phyloP scores from a whole-genome alignment of 805 yeast genomes.

The Lipomyces spencermartinsiae region DNA sequence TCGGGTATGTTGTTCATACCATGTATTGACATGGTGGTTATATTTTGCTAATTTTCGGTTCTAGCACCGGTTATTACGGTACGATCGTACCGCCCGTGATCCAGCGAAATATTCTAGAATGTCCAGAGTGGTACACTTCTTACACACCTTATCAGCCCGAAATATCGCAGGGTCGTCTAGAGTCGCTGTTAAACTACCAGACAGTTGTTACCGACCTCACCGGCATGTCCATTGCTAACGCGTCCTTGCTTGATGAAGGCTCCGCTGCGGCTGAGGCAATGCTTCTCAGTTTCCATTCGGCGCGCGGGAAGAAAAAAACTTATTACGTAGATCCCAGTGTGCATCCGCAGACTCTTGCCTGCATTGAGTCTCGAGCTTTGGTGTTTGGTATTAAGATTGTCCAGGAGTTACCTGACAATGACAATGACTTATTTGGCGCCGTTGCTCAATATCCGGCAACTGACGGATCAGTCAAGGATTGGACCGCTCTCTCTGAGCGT shows the following conservation, averaged over 20 bases:
- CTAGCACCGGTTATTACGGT: conserved; percentile 84
- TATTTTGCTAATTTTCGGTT: background rate
- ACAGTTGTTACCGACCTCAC: conserved; percentile 90
- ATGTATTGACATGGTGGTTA: background rate
- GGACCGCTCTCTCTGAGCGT: conserved; percentile 62
- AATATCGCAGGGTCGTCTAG: conserved; percentile 94
- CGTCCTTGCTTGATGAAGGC: conserved; percentile 93
- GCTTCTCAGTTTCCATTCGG: conserved; percentile 74
- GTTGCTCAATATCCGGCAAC: conserved; percentile 91
- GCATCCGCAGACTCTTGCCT: conserved; percentile 86
- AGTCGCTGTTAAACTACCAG: conserved; percentile 87
- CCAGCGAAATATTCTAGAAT: conserved; percentile 87
- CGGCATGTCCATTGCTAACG: conserved; percentile 93
- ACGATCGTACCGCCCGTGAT: conserved; percentile 90
- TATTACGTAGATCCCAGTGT: conserved; percentile 77
- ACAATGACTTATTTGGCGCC: conserved; percentile 69
- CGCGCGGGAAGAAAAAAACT: conserved; percentile 67
- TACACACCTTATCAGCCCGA: conserved; percentile 99
- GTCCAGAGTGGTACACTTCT: conserved; percentile 98
- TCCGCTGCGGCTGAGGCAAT: conserved; percentile 98
- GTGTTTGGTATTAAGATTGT: conserved; percentile 71
- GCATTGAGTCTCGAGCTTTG: conserved; percentile 76
- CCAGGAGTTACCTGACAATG: conserved; percentile 57
- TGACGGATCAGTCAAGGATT: conserved; percentile 69
- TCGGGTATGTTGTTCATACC: conserved; percentile 57